Evolutionary conservation across 305 asterid species (phyloP).

Genomic region (Fraxinus dipetala): DNA sequence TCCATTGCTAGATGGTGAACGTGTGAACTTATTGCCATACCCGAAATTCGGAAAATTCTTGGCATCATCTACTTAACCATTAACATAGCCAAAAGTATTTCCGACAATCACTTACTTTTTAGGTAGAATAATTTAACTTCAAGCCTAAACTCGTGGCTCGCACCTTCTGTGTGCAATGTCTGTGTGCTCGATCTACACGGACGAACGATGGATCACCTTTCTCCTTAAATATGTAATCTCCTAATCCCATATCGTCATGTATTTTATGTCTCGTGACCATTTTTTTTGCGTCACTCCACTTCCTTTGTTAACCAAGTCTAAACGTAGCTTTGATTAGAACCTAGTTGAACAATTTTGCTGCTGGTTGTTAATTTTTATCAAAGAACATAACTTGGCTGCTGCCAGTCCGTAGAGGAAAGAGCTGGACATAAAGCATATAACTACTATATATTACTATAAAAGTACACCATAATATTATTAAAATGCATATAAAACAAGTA

Average conservation of each 20-base stretch:
- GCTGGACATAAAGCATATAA: no score
- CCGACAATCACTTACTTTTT: background rate
- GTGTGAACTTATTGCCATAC: background rate
- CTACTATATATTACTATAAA: no score
- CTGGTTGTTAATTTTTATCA: no score
- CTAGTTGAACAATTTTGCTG: no score
- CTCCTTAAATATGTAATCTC: background rate
- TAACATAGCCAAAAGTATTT: background rate
- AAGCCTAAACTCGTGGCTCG: background rate
- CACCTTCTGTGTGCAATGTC: background rate
- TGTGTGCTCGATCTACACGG: background rate
- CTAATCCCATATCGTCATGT: no score
- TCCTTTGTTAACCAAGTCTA: background rate
- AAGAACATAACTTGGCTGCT: no score
- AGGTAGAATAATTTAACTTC: background rate
- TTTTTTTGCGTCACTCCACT: no score
- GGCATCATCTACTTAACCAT: background rate
- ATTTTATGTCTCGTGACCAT: no score
- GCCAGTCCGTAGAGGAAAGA: no score
- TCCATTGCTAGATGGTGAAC: background rate
- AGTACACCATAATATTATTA: no score
- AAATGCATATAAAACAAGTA: background rate
- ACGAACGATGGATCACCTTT: background rate
- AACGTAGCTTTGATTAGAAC: background rate
- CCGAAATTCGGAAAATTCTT: background rate